Base-by-base conservation (phyloP, 192 early-diverging fungal genomes). In the Podila clonocystis region DNA sequence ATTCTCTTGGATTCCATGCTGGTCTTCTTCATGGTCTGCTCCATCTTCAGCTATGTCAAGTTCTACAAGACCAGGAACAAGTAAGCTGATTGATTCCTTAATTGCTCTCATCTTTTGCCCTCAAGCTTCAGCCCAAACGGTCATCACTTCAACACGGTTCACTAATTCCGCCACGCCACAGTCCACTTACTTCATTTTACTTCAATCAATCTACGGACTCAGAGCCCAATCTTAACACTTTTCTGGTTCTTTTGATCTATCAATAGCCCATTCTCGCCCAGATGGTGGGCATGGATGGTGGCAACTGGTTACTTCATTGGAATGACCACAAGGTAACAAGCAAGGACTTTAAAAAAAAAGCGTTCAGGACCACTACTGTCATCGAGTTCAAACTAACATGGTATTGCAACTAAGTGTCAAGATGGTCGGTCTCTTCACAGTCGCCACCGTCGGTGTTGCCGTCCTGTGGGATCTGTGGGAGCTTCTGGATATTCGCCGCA, bases 1-100 rank as follows among this genome's bases (percentile, higher is more conserved):
- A 99, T 99, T 70, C 87, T 98, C 58, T 87, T 99, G 58, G 98
- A 99, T 82, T 93, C 91, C 50, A 95, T 97, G 87, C 87, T 99
- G 66, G 90, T 99, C 29, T 91, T 99, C 67, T 99, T 97, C 78
- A 93, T 94, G 88, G 86, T 95, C 33, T 87, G 86, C 22, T 88
- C 95, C 24, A 86, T 97, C 31, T 97, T 95, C 83, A 88, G 88
- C 49, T 99, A 97, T 84, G 85, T 99, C 63, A 87, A 89, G 67
- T 99, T 99, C 78, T 92, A 90, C 82, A 95, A 96, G 85, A 83
- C 82, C 26, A 88, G 92, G 17, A 68, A 82, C 24, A 85, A 63
- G 82, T 76, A 77, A 65, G 41, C 72, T 68, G 36, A 2, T 31
- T 48, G 3, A 34, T 19, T 57, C 60, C 70, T 58, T 45, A 45